Conservation (phyloP, 306 rosid species). For the Quercus cerris region DNA sequence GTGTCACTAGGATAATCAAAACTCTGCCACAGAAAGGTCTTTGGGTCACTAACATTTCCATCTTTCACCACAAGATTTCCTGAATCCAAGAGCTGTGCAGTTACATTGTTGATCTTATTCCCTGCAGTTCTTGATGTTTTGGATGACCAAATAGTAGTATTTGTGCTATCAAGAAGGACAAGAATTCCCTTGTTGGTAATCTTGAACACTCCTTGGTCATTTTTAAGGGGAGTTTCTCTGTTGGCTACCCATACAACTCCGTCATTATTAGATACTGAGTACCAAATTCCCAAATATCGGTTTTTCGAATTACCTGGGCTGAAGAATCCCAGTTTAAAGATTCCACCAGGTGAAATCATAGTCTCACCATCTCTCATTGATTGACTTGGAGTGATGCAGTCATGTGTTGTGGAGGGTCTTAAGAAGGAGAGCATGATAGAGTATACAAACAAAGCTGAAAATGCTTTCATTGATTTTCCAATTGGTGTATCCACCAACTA, state of each 20-base stretch:
- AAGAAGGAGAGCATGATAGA: too few relatives aligned
- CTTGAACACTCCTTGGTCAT: not conserved
- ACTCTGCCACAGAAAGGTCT: constrained; percentile 35
- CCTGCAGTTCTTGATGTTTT: not conserved
- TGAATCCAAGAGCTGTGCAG: constrained; percentile 28
- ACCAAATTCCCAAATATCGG: constrained; percentile 27
- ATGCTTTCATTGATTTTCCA: too few relatives aligned
- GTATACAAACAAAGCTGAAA: too few relatives aligned
- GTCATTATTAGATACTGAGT: not conserved
- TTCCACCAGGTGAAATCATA: not conserved
- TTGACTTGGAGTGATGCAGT: not conserved
- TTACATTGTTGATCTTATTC: not conserved
- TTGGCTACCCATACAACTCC: constrained; percentile 29
- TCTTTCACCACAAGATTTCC: constrained; percentile 40
- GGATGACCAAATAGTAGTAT: too few relatives aligned
- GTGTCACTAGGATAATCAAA: constrained; percentile 35
- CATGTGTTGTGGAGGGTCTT: too few relatives aligned
- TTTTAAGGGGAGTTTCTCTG: not conserved
- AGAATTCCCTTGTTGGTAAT: not conserved
- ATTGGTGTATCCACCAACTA: too few relatives aligned
- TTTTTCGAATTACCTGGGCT: not conserved
- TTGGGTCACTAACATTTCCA: too few relatives aligned
- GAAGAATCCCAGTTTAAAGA: constrained; percentile 25
- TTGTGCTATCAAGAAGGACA: too few relatives aligned
- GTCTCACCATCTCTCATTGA: not conserved